Conservation (phyloP, 768 basidiomycete species). For the Dictyophora rubrovolvata region DNA sequence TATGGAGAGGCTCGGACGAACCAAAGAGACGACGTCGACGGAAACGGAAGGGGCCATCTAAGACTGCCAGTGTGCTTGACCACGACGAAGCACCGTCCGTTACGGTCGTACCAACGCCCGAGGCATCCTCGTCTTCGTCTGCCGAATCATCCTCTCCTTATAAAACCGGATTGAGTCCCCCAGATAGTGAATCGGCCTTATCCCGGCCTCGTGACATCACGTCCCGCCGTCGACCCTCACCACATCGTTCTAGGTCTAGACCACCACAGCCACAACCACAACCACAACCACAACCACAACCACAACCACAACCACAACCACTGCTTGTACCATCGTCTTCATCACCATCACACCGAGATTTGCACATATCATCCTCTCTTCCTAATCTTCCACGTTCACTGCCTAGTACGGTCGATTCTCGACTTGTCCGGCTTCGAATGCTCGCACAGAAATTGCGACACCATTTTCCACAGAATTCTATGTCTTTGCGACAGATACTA, state of each 20-base stretch:
- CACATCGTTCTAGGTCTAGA: constrained; percentile 22
- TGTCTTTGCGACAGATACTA: background rate
- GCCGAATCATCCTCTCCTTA: background rate
- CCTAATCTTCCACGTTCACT: constrained; percentile 31
- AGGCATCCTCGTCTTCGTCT: constrained; percentile 5
- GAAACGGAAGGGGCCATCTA: constrained; percentile 12
- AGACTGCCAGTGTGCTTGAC: background rate
- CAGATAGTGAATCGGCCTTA: background rate
- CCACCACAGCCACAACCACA: constrained; percentile 13
- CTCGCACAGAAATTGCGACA: constrained; percentile 47
- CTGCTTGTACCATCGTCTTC: constrained; percentile 22
- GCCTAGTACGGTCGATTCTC: constrained; percentile 33
- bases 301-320: constrained; percentile 10
- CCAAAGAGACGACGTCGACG: constrained; percentile 26
- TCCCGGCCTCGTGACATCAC: background rate
- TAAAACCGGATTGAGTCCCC: background rate
- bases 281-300: constrained; percentile 10
- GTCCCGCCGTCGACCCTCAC: background rate
- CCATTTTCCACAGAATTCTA: constrained; percentile 44
- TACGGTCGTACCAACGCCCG: constrained; percentile 5
- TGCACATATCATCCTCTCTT: background rate
- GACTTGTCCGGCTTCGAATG: constrained; percentile 39
- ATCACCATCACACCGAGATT: constrained; percentile 17
- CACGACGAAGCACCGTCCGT: constrained; percentile 1
- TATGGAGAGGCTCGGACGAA: constrained; percentile 30